Evolutionary conservation across 2,329 filamentous ascomycete species (phyloP).

Genomic region (Hymenoscyphus occultus): DNA sequence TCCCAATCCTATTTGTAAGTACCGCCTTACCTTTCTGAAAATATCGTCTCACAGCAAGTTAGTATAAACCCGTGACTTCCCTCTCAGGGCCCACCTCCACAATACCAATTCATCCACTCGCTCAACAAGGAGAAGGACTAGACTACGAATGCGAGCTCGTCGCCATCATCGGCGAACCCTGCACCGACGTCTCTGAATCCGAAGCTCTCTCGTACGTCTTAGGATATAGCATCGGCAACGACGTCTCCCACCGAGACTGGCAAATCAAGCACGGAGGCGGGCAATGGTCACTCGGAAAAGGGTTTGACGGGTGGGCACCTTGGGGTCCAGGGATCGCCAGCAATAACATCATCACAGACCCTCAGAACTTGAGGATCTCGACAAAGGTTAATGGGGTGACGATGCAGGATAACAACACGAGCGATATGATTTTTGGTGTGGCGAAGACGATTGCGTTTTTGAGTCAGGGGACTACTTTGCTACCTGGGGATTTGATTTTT

Average conservation of each 20-base stretch:
- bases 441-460: constrained; percentile 57
- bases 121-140: constrained; percentile 62
- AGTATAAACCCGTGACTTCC: constrained; percentile 67
- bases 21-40: not conserved
- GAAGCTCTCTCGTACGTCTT: constrained; percentile 69
- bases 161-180: constrained; percentile 66
- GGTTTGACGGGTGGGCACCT: constrained; percentile 73
- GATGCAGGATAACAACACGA: constrained; percentile 55
- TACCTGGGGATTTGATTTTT: constrained; percentile 64
- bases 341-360: constrained; percentile 51
- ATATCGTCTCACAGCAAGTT: not conserved
- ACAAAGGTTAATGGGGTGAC: constrained; percentile 59
- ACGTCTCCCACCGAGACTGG: constrained; percentile 78
- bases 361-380: constrained; percentile 53
- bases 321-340: constrained; percentile 70
- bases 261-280: constrained; percentile 65
- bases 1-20: constrained; percentile 67
- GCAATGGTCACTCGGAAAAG: constrained; percentile 71
- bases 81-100: constrained; percentile 62
- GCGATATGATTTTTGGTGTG: constrained; percentile 63
- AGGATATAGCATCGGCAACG: constrained; percentile 73
- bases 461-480: constrained; percentile 58
- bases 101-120: constrained; percentile 63
- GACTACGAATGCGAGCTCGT: constrained; percentile 83
- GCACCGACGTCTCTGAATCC: constrained; percentile 60